phyloP scores from a whole-genome alignment of 2,329 filamentous ascomycete species.

The Colletotrichum sp. region DNA sequence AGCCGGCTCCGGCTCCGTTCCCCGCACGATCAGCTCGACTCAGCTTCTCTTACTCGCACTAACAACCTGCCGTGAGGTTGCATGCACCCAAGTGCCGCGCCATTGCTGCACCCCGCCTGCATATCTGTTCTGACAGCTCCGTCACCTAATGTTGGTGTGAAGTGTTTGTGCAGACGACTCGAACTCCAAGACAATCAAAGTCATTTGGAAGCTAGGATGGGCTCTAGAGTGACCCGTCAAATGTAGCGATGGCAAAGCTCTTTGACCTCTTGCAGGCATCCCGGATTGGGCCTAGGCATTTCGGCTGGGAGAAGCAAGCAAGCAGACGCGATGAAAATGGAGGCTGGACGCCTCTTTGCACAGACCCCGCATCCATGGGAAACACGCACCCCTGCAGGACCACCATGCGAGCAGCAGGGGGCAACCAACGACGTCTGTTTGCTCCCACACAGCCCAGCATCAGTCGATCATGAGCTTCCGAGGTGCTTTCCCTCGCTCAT shows the following conservation, averaged over 20 bases:
- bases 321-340: background rate
- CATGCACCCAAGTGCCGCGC: constrained; percentile 13
- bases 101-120: background rate
- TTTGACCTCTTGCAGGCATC: background rate
- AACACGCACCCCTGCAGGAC: constrained; percentile 16
- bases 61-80: background rate
- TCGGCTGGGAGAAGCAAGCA: background rate
- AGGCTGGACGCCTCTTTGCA: constrained; percentile 1
- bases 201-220: background rate
- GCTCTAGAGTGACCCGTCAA: background rate
- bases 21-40: constrained; percentile 4
- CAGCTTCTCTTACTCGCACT: background rate
- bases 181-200: background rate
- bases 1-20: background rate
- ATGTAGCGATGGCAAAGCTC: background rate
- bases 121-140: background rate
- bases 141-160: background rate
- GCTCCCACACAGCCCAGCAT: background rate
- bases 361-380: constrained; percentile 14
- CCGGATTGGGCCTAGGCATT: constrained; percentile 8
- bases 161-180: background rate
- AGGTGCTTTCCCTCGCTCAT: constrained; percentile 1
- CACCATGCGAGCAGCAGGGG: constrained; percentile 13
- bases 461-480: constrained; percentile 23
- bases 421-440: constrained; percentile 1